Evolutionary conservation across 805 yeast genomes (phyloP).

Genomic region (Metschnikowia anglica): DNA sequence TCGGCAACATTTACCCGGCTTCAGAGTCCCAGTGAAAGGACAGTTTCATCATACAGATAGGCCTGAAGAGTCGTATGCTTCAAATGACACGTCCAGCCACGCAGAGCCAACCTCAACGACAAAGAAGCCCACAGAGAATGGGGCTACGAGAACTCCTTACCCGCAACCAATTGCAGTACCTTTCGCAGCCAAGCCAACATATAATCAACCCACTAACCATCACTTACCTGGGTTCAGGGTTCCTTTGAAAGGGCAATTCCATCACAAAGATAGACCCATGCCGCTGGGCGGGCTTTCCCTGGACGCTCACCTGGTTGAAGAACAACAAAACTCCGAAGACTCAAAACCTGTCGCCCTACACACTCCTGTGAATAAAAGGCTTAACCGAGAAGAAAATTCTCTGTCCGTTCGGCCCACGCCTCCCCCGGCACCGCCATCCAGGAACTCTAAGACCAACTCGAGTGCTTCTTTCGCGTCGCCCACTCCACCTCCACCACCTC

Average conservation of each 20-base stretch:
- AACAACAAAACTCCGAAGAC: too few relatives aligned
- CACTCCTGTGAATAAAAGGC: neutral
- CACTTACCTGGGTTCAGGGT: conserved; percentile 3
- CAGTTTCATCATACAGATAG: too few relatives aligned
- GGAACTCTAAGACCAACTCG: conserved; percentile 7
- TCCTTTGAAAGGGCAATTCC: conserved; percentile 2
- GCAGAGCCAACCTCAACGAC: too few relatives aligned
- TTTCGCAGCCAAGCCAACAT: neutral
- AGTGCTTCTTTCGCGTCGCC: conserved; percentile 10
- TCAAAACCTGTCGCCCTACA: neutral
- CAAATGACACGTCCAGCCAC: too few relatives aligned
- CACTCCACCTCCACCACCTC: conserved; percentile 32
- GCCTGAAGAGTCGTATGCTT: too few relatives aligned
- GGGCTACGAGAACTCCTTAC: too few relatives aligned
- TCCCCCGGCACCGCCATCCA: conserved; percentile 28
- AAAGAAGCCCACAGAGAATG: too few relatives aligned
- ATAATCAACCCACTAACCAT: neutral
- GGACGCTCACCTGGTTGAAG: too few relatives aligned
- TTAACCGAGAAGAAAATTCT: neutral
- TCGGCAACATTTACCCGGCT: neutral
- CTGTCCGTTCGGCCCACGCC: conserved; percentile 26
- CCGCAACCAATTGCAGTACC: conserved; percentile 1
- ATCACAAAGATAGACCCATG: neutral
- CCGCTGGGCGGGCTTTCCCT: neutral
- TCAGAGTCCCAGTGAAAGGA: too few relatives aligned